Conservation (phyloP, 2,329 filamentous ascomycete species). For the Cladosporium sp. region DNA sequence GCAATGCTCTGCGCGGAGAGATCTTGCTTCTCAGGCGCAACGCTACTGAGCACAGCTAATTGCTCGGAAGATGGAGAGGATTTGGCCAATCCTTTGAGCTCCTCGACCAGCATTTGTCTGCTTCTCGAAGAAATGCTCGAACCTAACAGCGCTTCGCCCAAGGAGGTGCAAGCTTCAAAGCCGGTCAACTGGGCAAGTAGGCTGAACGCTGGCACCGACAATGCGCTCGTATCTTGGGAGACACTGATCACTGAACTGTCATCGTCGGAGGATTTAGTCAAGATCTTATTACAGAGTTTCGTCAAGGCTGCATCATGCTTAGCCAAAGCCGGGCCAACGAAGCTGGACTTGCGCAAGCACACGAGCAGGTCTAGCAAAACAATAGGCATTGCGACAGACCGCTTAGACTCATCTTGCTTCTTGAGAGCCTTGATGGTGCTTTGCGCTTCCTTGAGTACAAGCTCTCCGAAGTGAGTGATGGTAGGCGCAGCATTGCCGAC, state of each 20-base stretch:
- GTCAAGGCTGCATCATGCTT: not conserved
- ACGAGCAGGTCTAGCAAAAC: slow-evolving; percentile 2
- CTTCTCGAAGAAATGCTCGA: slow-evolving; percentile 1
- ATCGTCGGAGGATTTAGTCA: not conserved
- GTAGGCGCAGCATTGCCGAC: not conserved
- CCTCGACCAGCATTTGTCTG: slow-evolving; percentile 1
- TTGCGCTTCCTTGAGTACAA: slow-evolving; percentile 2
- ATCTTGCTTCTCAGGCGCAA: not conserved
- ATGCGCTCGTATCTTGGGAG: not conserved
- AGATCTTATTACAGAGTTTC: not conserved
- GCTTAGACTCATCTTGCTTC: not conserved
- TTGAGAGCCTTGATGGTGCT: slow-evolving; percentile 4
- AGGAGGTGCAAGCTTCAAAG: slow-evolving; percentile 7
- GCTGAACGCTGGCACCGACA: slow-evolving; percentile 5
- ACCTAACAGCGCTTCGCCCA: not conserved
- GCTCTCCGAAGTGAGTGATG: not conserved
- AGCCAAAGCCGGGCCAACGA: not conserved
- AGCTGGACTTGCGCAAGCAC: slow-evolving; percentile 1
- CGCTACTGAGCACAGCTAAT: not conserved
- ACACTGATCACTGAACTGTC: not conserved
- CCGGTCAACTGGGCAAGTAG: slow-evolving; percentile 3
- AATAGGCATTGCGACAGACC: not conserved
- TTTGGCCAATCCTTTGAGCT: slow-evolving; percentile 2
- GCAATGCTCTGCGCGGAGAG: not conserved
- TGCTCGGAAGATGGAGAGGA: not conserved